Base-by-base conservation (phyloP, 169 alveolate species). In the Cryptosporidium ryanae region DNA sequence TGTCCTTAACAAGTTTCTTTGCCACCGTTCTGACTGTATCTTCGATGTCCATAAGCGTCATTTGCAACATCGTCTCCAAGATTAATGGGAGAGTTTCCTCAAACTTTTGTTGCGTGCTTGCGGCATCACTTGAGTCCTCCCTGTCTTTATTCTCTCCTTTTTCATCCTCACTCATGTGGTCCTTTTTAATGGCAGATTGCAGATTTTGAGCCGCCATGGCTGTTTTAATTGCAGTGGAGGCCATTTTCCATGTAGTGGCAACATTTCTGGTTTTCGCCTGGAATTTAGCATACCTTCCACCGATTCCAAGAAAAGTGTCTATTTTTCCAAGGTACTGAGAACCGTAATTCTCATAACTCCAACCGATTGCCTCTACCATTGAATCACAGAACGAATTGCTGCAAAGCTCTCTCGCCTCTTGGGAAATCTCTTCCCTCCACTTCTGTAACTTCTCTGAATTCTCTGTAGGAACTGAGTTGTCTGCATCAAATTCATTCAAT, bases 331-430 rank as follows among this genome's bases (percentile, higher is more conserved):
- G 84, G 89, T 83, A 95, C 81, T 95, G 95, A 50, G 93, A 90
- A 34, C 96, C 98, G 66, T 93, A 90, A 76, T 95, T 95, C 65
- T 93, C 95, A 91, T 95, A 95, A 6, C 95, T 93, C 97, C 97
- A 95, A 1, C 97, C 98, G 25, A 95, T 92, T 55, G 97, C 94
- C 66, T 92, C 95, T 25, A 94, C 92, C 67, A 95, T 93, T 31
- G 94, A 94, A 63, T 92, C 95, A 7, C 96, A 92, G 67, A 94
- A 95, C 15, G 96, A 93, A 48, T 91, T 93, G 64, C 90, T 93
- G 90, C 98, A 94, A 82, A 91, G 91, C 32, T 54, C 91, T 57
- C 82, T 91, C n/a, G 94, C 95, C 63, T 91, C 93, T 31, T 84
- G 70, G 23, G 70, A 65, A 82, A 95, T 82, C 34, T 66, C 82